These are phyloP conservation scores for Coemansia sp. DNA, from an alignment of 192 early-diverging fungal genomes.

Conservation along the genomic window DNA sequence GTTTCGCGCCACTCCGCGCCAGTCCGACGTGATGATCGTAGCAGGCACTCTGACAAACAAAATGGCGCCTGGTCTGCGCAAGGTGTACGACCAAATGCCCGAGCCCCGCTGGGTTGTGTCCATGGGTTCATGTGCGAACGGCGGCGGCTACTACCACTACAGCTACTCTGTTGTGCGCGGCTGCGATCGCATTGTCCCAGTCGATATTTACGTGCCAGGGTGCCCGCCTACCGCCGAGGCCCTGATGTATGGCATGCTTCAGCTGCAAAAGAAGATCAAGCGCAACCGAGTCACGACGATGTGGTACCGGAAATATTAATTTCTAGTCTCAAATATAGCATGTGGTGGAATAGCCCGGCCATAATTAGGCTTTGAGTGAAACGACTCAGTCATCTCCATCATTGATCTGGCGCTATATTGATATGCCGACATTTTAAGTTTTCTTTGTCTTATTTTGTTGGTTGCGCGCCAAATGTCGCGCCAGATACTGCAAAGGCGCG, in stretches of 20 bases:
- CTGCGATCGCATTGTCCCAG: conserved; percentile 94
- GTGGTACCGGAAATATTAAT: conserved; percentile 75
- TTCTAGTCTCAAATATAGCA: not conserved
- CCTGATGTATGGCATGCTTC: conserved; percentile 93
- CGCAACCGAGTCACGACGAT: conserved; percentile 69
- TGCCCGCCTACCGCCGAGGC: conserved; percentile 98
- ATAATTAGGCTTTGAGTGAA: not conserved
- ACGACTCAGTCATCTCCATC: not conserved
- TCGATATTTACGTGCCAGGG: conserved; percentile 94
- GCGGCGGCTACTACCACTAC: conserved; percentile 99
- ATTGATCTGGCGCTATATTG: not conserved
- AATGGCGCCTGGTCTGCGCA: conserved; percentile 88
- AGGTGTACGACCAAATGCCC: conserved; percentile 82
- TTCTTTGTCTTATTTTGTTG: not conserved
- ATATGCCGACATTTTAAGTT: too few relatives aligned
- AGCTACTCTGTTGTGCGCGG: conserved; percentile 93
- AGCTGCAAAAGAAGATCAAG: conserved; percentile 98
- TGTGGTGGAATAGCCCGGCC: not conserved
- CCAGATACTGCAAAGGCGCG: not conserved
- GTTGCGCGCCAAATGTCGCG: not conserved
- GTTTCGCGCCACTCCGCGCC: conserved; percentile 94
- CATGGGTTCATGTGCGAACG: conserved; percentile 97
- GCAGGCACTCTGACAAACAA: conserved; percentile 98
- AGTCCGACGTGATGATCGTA: conserved; percentile 99
- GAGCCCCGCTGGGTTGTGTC: conserved; percentile 98